Percentiles rank a stretch among this genome's conserved stretches.
Evolutionary conservation across 768 basidiomycete genomes (phyloP).

Genomic region (Naematelia encephala): DNA sequence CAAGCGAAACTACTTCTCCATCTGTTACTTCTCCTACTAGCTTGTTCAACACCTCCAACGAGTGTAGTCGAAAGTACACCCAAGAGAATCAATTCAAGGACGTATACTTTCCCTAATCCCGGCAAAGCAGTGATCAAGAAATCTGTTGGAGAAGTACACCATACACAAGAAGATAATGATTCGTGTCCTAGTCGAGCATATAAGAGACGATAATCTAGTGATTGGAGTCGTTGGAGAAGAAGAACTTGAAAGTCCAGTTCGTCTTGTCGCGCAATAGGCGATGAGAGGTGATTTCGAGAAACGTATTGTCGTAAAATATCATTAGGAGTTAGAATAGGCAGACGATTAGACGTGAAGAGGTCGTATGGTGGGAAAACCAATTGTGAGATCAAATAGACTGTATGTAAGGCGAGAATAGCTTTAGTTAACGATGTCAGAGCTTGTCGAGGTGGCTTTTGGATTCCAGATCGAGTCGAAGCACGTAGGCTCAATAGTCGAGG

Average conservation of each 20-base stretch:
- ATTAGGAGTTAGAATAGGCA: conserved; percentile 19
- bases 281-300: too few relatives aligned
- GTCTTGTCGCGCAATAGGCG: too few relatives aligned
- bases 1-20: conserved; percentile 5
- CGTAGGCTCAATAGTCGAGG: background rate
- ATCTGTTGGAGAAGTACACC: background rate
- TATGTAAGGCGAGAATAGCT: background rate
- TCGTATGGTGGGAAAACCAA: conserved; percentile 22
- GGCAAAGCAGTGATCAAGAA: background rate
- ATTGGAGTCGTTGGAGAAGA: conserved; percentile 17
- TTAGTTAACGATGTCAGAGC: background rate
- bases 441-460: background rate
- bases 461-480: background rate
- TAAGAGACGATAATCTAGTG: conserved; percentile 24
- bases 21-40: background rate
- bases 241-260: conserved; percentile 22
- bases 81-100: background rate
- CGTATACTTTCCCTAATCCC: background rate
- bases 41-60: background rate
- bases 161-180: conserved; percentile 2
- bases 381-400: conserved; percentile 7
- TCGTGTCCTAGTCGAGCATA: conserved; percentile 29
- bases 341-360: conserved; percentile 15
- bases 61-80: background rate
- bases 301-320: conserved; percentile 8